phyloP scores from a whole-genome alignment of 139 green algal species.

The Tetradesmus lagerheimii region DNA sequence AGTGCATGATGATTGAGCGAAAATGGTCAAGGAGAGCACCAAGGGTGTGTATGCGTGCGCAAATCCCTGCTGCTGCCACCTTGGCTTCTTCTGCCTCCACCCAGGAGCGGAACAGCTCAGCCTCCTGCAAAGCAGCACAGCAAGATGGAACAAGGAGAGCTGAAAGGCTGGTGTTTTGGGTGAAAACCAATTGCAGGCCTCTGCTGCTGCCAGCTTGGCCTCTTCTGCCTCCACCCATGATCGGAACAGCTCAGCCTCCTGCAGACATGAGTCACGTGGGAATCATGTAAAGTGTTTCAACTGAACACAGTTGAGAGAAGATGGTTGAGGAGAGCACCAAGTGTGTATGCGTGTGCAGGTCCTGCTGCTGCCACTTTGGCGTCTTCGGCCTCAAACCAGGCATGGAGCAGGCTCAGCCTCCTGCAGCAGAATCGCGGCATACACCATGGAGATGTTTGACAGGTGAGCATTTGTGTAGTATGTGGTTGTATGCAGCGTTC shows the following conservation, averaged over 20 bases:
- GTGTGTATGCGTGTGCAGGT: no score
- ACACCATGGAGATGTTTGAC: no score
- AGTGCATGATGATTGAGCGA: background rate
- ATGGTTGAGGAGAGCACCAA: no score
- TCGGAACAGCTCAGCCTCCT: slow-evolving; percentile 68
- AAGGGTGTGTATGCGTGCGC: no score
- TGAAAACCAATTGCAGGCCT: no score
- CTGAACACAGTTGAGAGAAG: no score
- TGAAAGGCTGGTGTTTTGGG: no score
- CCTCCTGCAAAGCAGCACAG: slow-evolving; percentile 52
- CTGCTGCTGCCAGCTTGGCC: background rate
- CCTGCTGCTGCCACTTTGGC: background rate
- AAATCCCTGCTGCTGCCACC: background rate
- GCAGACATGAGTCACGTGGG: no score
- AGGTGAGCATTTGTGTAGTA: no score
- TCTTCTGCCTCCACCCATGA: slow-evolving; percentile 51
- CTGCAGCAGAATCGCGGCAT: slow-evolving; percentile 15
- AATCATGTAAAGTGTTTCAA: no score
- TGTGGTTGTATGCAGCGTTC: no score
- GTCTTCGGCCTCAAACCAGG: slow-evolving; percentile 51
- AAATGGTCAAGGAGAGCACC: no score
- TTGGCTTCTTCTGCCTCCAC: slow-evolving; percentile 44
- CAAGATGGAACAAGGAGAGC: background rate
- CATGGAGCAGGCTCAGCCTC: slow-evolving; percentile 71
- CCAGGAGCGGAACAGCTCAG: slow-evolving; percentile 66